Evolutionary conservation across 2,329 filamentous ascomycete species (phyloP).

Genomic region (Trichoderma lentiforme): DNA sequence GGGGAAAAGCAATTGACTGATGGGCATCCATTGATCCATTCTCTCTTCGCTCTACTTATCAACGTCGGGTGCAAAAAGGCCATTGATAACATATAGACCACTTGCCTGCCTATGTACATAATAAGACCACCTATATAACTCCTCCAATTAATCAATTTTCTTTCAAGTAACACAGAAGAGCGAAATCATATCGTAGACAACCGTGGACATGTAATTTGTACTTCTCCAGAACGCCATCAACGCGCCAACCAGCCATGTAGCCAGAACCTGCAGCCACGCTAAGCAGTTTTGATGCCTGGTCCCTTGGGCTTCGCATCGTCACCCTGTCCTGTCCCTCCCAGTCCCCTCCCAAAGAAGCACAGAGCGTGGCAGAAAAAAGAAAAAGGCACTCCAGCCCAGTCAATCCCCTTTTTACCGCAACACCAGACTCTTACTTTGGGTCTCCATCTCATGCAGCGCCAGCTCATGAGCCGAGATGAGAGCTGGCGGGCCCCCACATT

Average conservation of each 20-base stretch:
- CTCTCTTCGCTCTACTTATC: background rate
- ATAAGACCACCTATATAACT: no score
- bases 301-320: background rate
- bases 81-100: background rate
- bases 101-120: no score
- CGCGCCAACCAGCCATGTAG: background rate
- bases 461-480: constrained; percentile 17
- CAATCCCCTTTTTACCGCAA: background rate
- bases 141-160: no score
- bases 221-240: background rate
- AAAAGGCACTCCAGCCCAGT: background rate
- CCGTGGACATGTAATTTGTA: no score
- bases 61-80: background rate
- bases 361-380: background rate
- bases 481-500: constrained; percentile 3
- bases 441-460: constrained; percentile 11
- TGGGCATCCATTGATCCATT: background rate
- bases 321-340: background rate
- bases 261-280: constrained; percentile 4
- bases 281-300: background rate
- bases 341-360: background rate
- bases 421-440: background rate
- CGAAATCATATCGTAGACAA: no score
- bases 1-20: background rate
- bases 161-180: background rate